Evolutionary conservation across 805 yeast species (phyloP).

Genomic region (Teunomyces lycoperdinae): DNA sequence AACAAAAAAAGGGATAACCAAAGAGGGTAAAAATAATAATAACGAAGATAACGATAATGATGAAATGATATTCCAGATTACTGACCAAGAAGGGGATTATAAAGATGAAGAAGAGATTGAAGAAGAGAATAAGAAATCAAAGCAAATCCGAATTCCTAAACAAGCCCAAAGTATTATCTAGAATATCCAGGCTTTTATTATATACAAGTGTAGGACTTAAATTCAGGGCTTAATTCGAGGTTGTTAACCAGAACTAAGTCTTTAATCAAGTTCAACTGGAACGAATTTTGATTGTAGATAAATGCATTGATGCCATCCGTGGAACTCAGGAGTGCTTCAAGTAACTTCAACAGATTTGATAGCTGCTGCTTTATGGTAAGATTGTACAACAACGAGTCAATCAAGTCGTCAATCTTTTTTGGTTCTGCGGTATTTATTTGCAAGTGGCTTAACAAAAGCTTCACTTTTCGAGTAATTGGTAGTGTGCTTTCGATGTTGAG

Average conservation of each 20-base stretch:
- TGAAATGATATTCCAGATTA: conserved; percentile 22
- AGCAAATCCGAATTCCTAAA: conserved; percentile 5
- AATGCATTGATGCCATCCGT: conserved; percentile 21
- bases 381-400: conserved; percentile 65
- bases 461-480: neutral
- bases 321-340: conserved; percentile 11
- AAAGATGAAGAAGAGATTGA: neutral
- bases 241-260: conserved; percentile 12
- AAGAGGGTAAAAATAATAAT: neutral
- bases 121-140: neutral
- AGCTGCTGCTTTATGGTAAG: conserved; percentile 45
- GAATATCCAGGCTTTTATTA: neutral
- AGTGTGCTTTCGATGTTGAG: neutral
- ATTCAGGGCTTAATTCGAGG: conserved; percentile 13
- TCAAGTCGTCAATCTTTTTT: conserved; percentile 60
- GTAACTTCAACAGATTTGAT: conserved; percentile 17
- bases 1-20: neutral
- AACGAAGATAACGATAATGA: conserved; percentile 9
- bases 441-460: neutral
- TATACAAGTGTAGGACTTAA: neutral
- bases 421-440: neutral
- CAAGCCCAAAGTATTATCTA: conserved; percentile 4
- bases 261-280: conserved; percentile 17
- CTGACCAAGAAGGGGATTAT: conserved; percentile 12
- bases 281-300: conserved; percentile 17